Evolutionary conservation across 139 green algal genomes (phyloP), one percentile per base, ranked within the genome.

Genomic region (Chlamydomonas eustigma): DNA sequence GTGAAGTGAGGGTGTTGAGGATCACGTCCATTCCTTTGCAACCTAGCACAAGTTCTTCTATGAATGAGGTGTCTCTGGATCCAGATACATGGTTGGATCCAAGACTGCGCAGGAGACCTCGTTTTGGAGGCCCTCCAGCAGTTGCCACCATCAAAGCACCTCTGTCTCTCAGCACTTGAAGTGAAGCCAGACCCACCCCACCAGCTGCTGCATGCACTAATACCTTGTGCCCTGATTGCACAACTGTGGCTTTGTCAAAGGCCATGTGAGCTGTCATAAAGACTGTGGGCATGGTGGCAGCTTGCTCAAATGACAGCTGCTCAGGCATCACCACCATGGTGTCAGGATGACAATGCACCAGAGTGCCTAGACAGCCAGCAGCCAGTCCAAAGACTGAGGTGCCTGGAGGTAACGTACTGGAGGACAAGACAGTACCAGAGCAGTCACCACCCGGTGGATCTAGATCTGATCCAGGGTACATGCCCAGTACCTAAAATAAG

Each of bases 1-100:
- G 86, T 34, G 82, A 90, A n/a, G 92, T 97, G 76, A 97, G 81
- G 3, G 85, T 92, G 85, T 97, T 96, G 33, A 97, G 79, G 39
- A 88, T 80, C 44, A 87, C 78, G 52, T 89, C 73, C 32, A 81
- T 64, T 8, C 39, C 74, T 18, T 6, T 58, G 51, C n/a, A 28
- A 64, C 36, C 33, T 12, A 72, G 2, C 34, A 33, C 71, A 39
- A 83, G 37, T 35, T 91, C 83, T 24, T 86, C 77, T 24, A 80
- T 83, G 85, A 93, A 95, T 2, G 30, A n/a, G 1, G 88, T 87
- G 79, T 93, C 88, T 8, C 92, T 84, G 3, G 88, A 94, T 44
- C 74, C 81, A 18, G 82, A 77, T 31, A 84, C 90, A 3, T 80
- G 39, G 0, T 63, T 3, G 0, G 85, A 81, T 6, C 87, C 89